Conservation (phyloP, 441 rosid species). For the Hura crepitans region DNA sequence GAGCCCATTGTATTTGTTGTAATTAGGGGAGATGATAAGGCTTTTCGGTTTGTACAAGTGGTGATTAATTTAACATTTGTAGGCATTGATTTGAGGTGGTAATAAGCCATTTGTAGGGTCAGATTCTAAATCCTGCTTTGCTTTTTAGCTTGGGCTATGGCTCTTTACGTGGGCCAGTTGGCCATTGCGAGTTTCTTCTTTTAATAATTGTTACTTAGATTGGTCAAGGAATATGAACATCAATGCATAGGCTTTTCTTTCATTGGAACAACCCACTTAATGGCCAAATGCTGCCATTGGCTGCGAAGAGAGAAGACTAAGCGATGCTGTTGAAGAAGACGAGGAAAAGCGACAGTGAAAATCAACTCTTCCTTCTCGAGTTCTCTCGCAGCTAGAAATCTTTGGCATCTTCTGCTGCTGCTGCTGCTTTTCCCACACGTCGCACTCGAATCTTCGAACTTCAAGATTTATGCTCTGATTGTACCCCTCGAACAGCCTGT, state of each 20-base stretch:
- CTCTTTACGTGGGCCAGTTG: conserved; percentile 28
- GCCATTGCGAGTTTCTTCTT: conserved; percentile 6
- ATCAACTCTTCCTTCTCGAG: conserved; percentile 55
- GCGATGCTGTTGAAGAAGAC: conserved; percentile 22
- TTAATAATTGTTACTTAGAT: conserved; percentile 6
- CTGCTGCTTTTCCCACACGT: conserved; percentile 37
- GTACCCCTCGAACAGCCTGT: conserved; percentile 65
- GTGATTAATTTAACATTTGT: conserved; percentile 17
- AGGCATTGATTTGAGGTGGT: conserved; percentile 19
- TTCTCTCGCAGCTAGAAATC: conserved; percentile 56
- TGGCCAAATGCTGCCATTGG: background rate
- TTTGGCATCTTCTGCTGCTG: too few relatives aligned
- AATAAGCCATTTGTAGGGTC: conserved; percentile 33
- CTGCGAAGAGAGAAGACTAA: conserved; percentile 13
- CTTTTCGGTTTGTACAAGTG: conserved; percentile 18
- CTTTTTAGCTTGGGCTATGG: conserved; percentile 4
- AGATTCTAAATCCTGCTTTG: conserved; percentile 21
- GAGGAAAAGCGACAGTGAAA: conserved; percentile 41
- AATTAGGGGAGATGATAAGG: conserved; percentile 14
- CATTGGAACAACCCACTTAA: background rate
- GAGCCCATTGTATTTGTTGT: conserved; percentile 16
- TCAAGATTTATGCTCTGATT: conserved; percentile 56
- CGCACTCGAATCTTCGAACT: conserved; percentile 48
- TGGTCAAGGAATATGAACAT: conserved; percentile 16
- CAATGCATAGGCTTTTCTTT: background rate